Percentiles rank a stretch among this genome's conserved stretches.
Evolutionary conservation across 1,139 yeast genomes (phyloP).

Genomic region (Suhomyces kunorum): DNA sequence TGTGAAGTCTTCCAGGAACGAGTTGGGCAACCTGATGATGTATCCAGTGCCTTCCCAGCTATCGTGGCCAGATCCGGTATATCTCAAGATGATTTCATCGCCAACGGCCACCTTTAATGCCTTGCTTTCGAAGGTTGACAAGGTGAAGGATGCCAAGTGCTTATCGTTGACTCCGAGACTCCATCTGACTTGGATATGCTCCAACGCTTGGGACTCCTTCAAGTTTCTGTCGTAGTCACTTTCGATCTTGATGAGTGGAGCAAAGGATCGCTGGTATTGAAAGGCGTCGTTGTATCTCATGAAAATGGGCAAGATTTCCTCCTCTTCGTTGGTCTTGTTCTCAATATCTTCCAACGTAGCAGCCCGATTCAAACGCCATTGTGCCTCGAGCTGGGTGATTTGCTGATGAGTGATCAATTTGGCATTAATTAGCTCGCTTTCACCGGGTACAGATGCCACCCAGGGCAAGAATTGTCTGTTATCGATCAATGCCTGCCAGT

Average conservation of each 20-base stretch:
- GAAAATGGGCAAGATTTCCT: conserved; percentile 67
- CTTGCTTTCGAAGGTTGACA: conserved; percentile 66
- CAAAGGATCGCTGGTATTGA: conserved; percentile 83
- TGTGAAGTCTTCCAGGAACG: conserved; percentile 68
- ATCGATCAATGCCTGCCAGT: conserved; percentile 87
- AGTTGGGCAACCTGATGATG: conserved; percentile 70
- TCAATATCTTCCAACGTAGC: conserved; percentile 66
- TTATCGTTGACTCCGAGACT: conserved; percentile 63
- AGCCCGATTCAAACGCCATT: conserved; percentile 73
- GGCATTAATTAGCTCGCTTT: conserved; percentile 60
- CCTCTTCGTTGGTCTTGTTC: conserved; percentile 51
- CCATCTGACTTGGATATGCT: conserved; percentile 77
- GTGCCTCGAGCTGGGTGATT: conserved; percentile 71
- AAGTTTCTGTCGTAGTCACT: conserved; percentile 75
- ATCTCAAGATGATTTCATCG: conserved; percentile 71
- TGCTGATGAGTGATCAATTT: conserved; percentile 61
- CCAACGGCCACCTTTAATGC: conserved; percentile 82
- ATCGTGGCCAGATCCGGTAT: conserved; percentile 50
- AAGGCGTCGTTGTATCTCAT: conserved; percentile 81
- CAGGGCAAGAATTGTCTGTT: conserved; percentile 77
- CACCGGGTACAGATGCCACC: conserved; percentile 71
- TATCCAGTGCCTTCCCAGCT: conserved; percentile 76
- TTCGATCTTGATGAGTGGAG: conserved; percentile 79
- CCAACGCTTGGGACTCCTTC: conserved; percentile 79
- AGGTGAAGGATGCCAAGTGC: conserved; percentile 67